phyloP scores from a whole-genome alignment of 2,329 filamentous ascomycete species.

The Fusarium oligoseptatum region DNA sequence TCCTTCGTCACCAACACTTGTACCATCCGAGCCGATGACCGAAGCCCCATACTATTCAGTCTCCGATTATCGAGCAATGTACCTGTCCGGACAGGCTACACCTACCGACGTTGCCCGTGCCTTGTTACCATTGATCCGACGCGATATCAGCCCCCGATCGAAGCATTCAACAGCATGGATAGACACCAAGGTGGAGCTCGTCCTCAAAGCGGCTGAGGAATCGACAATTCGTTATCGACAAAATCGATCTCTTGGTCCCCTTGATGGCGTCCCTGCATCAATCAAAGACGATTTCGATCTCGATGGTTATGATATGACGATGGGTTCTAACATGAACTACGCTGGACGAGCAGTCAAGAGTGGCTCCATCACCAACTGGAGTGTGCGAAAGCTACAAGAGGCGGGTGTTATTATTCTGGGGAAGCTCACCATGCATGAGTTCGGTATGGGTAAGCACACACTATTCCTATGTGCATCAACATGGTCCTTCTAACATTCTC shows the following conservation, averaged over 20 bases:
- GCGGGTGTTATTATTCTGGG: constrained; percentile 78
- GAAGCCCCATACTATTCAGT: constrained; percentile 60
- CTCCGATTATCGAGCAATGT: constrained; percentile 59
- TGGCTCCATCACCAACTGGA: constrained; percentile 71
- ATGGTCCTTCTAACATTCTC: not conserved
- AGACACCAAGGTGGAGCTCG: constrained; percentile 56
- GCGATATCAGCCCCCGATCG: constrained; percentile 53
- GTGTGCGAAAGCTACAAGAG: constrained; percentile 75
- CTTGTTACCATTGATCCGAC: constrained; percentile 59
- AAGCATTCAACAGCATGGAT: constrained; percentile 60
- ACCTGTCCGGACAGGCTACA: constrained; percentile 58
- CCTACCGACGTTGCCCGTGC: constrained; percentile 59
- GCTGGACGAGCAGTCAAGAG: constrained; percentile 58
- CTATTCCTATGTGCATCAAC: too few relatives aligned
- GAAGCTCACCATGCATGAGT: constrained; percentile 82
- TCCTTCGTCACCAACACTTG: not conserved
- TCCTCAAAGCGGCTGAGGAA: constrained; percentile 57
- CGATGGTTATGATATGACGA: constrained; percentile 75
- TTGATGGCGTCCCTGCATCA: constrained; percentile 80
- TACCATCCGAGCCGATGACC: not conserved
- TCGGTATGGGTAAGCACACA: constrained; percentile 71
- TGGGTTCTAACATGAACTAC: constrained; percentile 73
- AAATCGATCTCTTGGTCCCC: constrained; percentile 68
- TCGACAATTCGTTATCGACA: constrained; percentile 62
- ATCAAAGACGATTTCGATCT: constrained; percentile 84